Percentiles rank a stretch among this genome's conserved stretches.
Evolutionary conservation across 169 alveolate genomes (phyloP).

Genomic region (Theileria orientalis): DNA sequence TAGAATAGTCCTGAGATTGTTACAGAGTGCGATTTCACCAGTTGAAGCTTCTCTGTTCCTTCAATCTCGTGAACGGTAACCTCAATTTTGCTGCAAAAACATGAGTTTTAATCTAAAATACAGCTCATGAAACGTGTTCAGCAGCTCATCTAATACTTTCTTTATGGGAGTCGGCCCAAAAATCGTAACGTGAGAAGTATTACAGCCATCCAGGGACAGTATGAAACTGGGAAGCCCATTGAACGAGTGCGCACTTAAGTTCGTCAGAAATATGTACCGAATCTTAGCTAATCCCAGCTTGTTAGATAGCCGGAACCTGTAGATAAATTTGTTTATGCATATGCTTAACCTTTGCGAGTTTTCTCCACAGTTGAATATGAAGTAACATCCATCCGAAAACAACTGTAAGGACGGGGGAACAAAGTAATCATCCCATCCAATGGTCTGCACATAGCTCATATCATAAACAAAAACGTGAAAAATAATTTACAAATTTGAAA

Average conservation of each 20-base stretch:
- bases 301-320: constrained; percentile 75
- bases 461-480: neutral
- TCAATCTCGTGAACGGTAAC: constrained; percentile 1
- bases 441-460: constrained; percentile 71
- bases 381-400: constrained; percentile 67
- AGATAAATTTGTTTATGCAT: neutral
- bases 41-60: neutral
- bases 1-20: constrained; percentile 16
- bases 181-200: constrained; percentile 57
- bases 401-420: constrained; percentile 81
- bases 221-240: constrained; percentile 83
- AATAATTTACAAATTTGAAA: neutral
- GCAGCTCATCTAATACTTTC: constrained; percentile 42
- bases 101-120: constrained; percentile 34
- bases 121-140: constrained; percentile 57
- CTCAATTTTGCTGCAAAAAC: neutral
- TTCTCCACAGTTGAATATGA: constrained; percentile 82
- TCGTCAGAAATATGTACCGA: constrained; percentile 70
- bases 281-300: constrained; percentile 71
- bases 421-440: constrained; percentile 77
- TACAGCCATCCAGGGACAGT: constrained; percentile 76
- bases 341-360: constrained; percentile 72
- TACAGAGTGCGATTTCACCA: constrained; percentile 4
- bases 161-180: constrained; percentile 77
- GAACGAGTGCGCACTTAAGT: constrained; percentile 65